Conservation (phyloP, 306 rosid species). For the Lotus japonicus region DNA sequence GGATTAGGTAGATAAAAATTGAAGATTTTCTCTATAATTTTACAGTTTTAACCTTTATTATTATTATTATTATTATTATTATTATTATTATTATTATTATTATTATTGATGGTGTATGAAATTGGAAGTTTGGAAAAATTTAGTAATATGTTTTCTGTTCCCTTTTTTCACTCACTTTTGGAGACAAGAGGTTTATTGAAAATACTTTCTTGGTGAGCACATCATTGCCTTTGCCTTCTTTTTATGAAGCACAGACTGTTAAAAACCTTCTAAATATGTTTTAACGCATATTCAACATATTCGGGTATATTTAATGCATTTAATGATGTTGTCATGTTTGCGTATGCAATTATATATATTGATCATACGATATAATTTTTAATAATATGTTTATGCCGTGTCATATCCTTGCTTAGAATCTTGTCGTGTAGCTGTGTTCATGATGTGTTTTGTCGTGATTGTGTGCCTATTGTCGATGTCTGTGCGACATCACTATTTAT, state of each 20-base stretch:
- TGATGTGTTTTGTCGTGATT: background rate
- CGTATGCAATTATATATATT: background rate
- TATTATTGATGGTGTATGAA: background rate
- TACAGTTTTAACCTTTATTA: background rate
- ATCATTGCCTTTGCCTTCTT: background rate
- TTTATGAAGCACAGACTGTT: background rate
- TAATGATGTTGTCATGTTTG: conserved; percentile 11
- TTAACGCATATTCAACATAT: background rate
- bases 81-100: background rate
- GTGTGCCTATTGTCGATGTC: background rate
- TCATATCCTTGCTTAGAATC: background rate
- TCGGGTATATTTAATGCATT: background rate
- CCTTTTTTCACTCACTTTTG: background rate
- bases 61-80: conserved; percentile 3
- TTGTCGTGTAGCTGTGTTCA: background rate
- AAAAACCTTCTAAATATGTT: background rate
- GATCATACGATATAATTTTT: background rate
- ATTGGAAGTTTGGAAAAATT: background rate
- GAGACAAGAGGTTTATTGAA: background rate
- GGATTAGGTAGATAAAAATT: background rate
- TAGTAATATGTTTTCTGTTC: background rate
- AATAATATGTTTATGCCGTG: background rate
- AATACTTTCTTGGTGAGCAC: background rate
- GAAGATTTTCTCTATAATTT: background rate
- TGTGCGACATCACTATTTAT: background rate